A percentile compares a stretch with the other conserved stretches of the same genome.
Conservation (phyloP, 2,329 filamentous ascomycete genomes). For the Aspergillus novofumigatus region DNA sequence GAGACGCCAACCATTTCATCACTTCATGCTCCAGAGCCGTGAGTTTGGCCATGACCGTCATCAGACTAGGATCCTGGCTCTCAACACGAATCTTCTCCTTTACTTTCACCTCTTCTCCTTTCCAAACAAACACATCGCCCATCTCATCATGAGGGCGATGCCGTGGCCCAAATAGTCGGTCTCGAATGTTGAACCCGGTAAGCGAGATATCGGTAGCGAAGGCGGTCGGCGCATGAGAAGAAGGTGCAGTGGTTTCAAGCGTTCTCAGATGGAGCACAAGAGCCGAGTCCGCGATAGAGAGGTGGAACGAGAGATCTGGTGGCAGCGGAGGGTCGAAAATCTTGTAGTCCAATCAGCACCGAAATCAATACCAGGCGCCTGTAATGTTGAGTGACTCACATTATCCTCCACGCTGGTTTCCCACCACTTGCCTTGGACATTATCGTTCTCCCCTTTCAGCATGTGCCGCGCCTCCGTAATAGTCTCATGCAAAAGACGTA, state of each 20-base stretch:
- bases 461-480: conserved; percentile 57
- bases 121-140: conserved; percentile 69
- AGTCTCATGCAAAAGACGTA: conserved; percentile 57
- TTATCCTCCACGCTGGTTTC: conserved; percentile 53
- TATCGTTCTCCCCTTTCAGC: conserved; percentile 52
- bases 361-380: background rate
- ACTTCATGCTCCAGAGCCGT: conserved; percentile 72
- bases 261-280: conserved; percentile 67
- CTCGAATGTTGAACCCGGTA: conserved; percentile 55
- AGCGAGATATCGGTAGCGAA: conserved; percentile 64
- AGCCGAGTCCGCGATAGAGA: conserved; percentile 65
- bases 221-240: conserved; percentile 58
- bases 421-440: conserved; percentile 52
- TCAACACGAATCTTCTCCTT: conserved; percentile 87
- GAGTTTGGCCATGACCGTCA: conserved; percentile 79
- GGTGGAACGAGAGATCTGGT: conserved; percentile 66
- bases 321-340: conserved; percentile 62
- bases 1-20: conserved; percentile 62
- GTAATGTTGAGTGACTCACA: conserved; percentile 41
- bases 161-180: conserved; percentile 48
- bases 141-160: conserved; percentile 74
- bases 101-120: conserved; percentile 71
- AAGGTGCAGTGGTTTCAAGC: conserved; percentile 59
- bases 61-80: conserved; percentile 79
- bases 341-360: conserved; percentile 19